A percentile compares a stretch with the other conserved stretches of the same genome.
phyloP scores from a whole-genome alignment of 345 rosid species.

The Pelargonium nanum region DNA sequence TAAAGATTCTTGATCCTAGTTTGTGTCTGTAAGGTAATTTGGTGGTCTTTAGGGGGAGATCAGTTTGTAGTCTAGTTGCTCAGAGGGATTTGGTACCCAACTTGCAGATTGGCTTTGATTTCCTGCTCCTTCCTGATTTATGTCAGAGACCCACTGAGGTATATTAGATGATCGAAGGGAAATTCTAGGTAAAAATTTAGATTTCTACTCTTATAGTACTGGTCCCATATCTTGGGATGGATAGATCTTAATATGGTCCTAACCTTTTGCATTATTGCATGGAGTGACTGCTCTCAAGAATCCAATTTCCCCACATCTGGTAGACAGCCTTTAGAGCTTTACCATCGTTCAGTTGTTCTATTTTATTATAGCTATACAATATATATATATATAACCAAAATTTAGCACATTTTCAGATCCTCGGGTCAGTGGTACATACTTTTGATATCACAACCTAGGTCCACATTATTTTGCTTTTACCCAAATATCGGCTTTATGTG shows the following conservation, averaged over 20 bases:
- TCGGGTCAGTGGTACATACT: not conserved
- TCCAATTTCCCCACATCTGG: too few relatives aligned
- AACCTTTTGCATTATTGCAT: not conserved
- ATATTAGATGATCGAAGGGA: not conserved
- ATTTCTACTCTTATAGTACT: not conserved
- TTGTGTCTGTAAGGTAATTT: not conserved
- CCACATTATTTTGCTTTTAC: not conserved
- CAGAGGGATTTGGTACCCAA: not conserved
- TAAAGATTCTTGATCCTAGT: not conserved
- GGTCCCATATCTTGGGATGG: not conserved
- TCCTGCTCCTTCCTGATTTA: not conserved
- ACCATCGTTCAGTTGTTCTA: not conserved
- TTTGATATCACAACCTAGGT: not conserved
- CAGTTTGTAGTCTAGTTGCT: not conserved
- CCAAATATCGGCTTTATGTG: not conserved
- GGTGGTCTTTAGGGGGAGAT: not conserved
- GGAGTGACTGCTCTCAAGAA: not conserved
- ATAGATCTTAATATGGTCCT: not conserved
- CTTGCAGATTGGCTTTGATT: not conserved
- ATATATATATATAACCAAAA: not conserved
- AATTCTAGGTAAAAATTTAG: not conserved
- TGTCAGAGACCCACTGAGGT: not conserved
- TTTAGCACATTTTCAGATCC: not conserved
- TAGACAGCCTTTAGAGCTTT: not conserved
- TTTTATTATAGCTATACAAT: not conserved